A percentile compares a stretch with the other conserved stretches of the same genome.
phyloP scores from a whole-genome alignment of 768 basidiomycete genomes.

The Leccinellum luteum region DNA sequence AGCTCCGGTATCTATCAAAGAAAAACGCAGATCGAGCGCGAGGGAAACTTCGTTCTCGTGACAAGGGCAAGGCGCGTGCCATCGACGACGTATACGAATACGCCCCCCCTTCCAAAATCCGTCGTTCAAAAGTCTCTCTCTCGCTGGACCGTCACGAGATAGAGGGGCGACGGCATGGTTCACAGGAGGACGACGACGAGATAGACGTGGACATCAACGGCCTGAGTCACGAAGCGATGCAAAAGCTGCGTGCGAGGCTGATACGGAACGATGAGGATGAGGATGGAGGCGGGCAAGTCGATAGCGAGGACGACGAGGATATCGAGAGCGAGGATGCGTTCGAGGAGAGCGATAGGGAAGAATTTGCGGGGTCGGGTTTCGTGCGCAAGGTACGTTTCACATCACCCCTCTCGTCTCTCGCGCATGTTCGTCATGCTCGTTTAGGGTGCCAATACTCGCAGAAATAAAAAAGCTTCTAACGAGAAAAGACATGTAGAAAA shows the following conservation, averaged over 20 bases:
- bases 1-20: slow-evolving; percentile 13
- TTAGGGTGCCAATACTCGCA: slow-evolving; percentile 21
- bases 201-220: slow-evolving; percentile 31
- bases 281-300: slow-evolving; percentile 41
- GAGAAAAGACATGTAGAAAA: slow-evolving; percentile 34
- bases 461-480: slow-evolving; percentile 26
- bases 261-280: slow-evolving; percentile 52
- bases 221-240: slow-evolving; percentile 26
- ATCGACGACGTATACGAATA: slow-evolving; percentile 66
- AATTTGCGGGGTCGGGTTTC: slow-evolving; percentile 61
- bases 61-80: slow-evolving; percentile 24
- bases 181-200: slow-evolving; percentile 38
- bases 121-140: slow-evolving; percentile 51
- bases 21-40: slow-evolving; percentile 50
- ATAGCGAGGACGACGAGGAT: slow-evolving; percentile 78
- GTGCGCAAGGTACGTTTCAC: slow-evolving; percentile 15
- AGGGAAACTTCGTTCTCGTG: slow-evolving; percentile 31
- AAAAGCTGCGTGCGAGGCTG: slow-evolving; percentile 43
- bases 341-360: slow-evolving; percentile 79
- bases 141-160: slow-evolving; percentile 59
- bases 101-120: slow-evolving; percentile 43
- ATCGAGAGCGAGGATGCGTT: slow-evolving; percentile 84
- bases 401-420: neutral
- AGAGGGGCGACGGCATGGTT: slow-evolving; percentile 25
- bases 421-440: neutral